A percentile compares a stretch with the other conserved stretches of the same genome.
These are phyloP conservation scores for Jimgerdemannia flammicorona DNA, from an alignment of 192 early-diverging fungal species.

Conservation along the genomic window DNA sequence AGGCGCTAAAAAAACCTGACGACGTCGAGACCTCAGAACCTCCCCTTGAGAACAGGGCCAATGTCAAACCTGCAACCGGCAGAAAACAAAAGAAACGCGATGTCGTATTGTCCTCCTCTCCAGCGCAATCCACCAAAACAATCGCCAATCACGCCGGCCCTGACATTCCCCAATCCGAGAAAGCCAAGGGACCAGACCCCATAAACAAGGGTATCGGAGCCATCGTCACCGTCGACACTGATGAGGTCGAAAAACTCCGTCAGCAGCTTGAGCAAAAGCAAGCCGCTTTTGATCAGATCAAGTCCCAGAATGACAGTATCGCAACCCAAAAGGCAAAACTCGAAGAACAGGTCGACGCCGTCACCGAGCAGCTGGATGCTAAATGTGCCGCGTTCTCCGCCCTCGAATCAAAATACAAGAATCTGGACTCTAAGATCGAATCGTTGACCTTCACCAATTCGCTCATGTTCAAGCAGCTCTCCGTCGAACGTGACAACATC, in stretches of 20 bases:
- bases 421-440: constrained; percentile 32
- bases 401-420: constrained; percentile 26
- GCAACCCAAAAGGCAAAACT: constrained; percentile 3
- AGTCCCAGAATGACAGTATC: not conserved
- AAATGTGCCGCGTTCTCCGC: constrained; percentile 15
- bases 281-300: not conserved
- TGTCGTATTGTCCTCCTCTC: too few relatives aligned
- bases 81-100: not conserved
- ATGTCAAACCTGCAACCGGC: not conserved
- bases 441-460: constrained; percentile 43
- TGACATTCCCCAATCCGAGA: not conserved
- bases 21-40: not conserved
- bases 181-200: not conserved
- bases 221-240: not conserved
- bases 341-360: constrained; percentile 18
- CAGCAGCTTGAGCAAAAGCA: not conserved
- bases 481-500: constrained; percentile 32
- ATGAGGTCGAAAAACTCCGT: not conserved
- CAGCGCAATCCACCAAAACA: too few relatives aligned
- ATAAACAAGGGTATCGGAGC: not conserved
- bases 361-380: constrained; percentile 20
- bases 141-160: too few relatives aligned
- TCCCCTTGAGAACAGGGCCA: not conserved
- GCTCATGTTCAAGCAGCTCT: constrained; percentile 37
- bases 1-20: not conserved